Percentiles rank a stretch among this genome's conserved stretches.
Conservation (phyloP, 2,329 filamentous ascomycete species). For the Alternaria ventricosa region DNA sequence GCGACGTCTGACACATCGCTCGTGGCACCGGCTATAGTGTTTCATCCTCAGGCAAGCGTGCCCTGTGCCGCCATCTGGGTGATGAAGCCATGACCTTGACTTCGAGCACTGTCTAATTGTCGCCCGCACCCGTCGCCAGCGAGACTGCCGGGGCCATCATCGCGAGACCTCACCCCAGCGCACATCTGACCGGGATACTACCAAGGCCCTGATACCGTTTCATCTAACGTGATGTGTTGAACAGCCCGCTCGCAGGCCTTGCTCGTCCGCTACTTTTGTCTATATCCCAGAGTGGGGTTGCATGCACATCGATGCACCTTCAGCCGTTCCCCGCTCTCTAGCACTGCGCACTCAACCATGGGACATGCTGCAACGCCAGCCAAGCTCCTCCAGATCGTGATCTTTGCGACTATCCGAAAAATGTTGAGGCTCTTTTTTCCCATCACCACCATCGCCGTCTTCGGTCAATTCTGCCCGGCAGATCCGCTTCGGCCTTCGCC, state of each 20-base stretch:
- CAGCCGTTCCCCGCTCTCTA: constrained; percentile 19
- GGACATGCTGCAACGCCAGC: constrained; percentile 16
- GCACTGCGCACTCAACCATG: constrained; percentile 9
- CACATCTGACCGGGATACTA: constrained; percentile 5
- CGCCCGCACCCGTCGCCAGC: neutral
- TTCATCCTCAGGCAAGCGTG: constrained; percentile 6
- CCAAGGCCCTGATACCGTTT: constrained; percentile 7
- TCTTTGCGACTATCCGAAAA: constrained; percentile 8
- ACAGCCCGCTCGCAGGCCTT: neutral
- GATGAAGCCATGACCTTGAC: constrained; percentile 17
- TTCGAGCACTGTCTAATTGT: constrained; percentile 13
- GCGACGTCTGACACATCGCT: constrained; percentile 11
- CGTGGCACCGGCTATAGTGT: neutral
- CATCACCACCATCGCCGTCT: neutral
- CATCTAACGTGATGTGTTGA: constrained; percentile 8
- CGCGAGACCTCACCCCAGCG: constrained; percentile 6
- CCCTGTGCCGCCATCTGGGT: neutral
- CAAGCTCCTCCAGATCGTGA: constrained; percentile 9
- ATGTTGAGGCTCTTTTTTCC: constrained; percentile 14
- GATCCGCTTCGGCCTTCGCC: constrained; percentile 9
- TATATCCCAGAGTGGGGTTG: constrained; percentile 5
- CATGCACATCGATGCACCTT: constrained; percentile 16
- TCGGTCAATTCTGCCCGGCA: constrained; percentile 1
- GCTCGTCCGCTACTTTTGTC: neutral
- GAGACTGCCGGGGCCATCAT: constrained; percentile 3